Percentiles rank a stretch among this genome's conserved stretches.
phyloP scores from a whole-genome alignment of 805 yeast genomes.

The Candida namnaoensis region DNA sequence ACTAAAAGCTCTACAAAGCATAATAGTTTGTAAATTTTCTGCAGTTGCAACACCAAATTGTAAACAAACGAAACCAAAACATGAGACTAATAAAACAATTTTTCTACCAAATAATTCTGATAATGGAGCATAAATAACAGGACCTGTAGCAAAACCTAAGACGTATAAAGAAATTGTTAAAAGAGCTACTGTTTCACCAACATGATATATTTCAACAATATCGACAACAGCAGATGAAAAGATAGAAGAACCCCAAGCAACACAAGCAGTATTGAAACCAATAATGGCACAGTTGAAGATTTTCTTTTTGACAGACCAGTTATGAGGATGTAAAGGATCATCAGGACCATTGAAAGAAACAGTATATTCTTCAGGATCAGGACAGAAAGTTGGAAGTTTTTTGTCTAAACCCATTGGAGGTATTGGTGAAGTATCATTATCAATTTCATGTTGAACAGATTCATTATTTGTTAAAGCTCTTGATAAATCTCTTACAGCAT shows the following conservation, averaged over 20 bases:
- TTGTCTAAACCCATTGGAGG: conserved; percentile 64
- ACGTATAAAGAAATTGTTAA: conserved; percentile 77
- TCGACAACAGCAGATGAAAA: conserved; percentile 53
- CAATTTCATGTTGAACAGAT: conserved; percentile 18
- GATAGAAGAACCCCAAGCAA: conserved; percentile 79
- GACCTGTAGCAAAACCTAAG: conserved; percentile 92
- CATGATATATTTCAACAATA: conserved; percentile 42
- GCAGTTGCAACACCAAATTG: conserved; percentile 73
- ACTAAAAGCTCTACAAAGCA: conserved; percentile 72
- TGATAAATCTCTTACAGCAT: conserved; percentile 26
- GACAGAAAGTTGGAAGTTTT: conserved; percentile 31
- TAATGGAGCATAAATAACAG: conserved; percentile 82
- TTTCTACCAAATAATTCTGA: conserved; percentile 75
- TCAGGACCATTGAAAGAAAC: conserved; percentile 72
- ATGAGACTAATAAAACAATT: conserved; percentile 46
- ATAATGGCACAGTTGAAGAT: conserved; percentile 32
- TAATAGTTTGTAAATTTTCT: conserved; percentile 65
- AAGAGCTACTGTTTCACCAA: conserved; percentile 62
- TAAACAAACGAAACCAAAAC: conserved; percentile 49
- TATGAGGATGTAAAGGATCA: conserved; percentile 77
- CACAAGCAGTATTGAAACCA: conserved; percentile 40
- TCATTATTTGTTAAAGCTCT: conserved; percentile 31
- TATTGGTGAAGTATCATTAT: conserved; percentile 26
- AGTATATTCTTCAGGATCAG: conserved; percentile 55
- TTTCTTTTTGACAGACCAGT: conserved; percentile 53